Evolutionary conservation across 2,329 filamentous ascomycete species (phyloP).

Genomic region (Penicillium sp.): DNA sequence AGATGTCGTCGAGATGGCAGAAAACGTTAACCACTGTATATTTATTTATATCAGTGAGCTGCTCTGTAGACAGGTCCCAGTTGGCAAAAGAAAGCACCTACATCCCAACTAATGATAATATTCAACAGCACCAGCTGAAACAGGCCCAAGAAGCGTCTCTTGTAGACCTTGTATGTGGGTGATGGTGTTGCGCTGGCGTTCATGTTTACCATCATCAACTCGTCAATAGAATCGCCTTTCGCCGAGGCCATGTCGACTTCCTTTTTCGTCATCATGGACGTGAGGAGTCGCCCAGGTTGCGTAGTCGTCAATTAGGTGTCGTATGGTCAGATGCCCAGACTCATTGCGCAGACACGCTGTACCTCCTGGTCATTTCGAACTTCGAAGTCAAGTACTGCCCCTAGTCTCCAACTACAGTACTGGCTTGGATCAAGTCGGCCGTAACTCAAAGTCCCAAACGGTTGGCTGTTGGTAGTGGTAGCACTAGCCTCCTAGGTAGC

Average conservation of each 20-base stretch:
- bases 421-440: not conserved
- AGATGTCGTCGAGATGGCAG: slow-evolving; percentile 71
- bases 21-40: slow-evolving; percentile 84
- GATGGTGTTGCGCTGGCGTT: not conserved
- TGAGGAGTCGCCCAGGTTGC: not conserved
- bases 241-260: not conserved
- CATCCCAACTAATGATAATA: slow-evolving; percentile 91
- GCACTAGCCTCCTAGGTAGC: not conserved
- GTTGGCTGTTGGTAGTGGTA: not conserved
- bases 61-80: not conserved
- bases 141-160: slow-evolving; percentile 84
- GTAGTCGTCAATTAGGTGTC: not conserved
- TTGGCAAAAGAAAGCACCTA: slow-evolving; percentile 48
- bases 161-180: slow-evolving; percentile 60
- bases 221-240: not conserved
- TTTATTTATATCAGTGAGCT: not conserved
- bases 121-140: slow-evolving; percentile 81
- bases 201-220: not conserved
- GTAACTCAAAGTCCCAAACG: too few relatives aligned
- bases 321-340: not conserved
- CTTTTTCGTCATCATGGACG: not conserved
- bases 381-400: not conserved
- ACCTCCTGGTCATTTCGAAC: not conserved
- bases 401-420: not conserved
- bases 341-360: not conserved